Evolutionary conservation across 139 green algal species (phyloP), one percentile per base, ranked within the genome.

Genomic region (Ettlia oleoabundans): DNA sequence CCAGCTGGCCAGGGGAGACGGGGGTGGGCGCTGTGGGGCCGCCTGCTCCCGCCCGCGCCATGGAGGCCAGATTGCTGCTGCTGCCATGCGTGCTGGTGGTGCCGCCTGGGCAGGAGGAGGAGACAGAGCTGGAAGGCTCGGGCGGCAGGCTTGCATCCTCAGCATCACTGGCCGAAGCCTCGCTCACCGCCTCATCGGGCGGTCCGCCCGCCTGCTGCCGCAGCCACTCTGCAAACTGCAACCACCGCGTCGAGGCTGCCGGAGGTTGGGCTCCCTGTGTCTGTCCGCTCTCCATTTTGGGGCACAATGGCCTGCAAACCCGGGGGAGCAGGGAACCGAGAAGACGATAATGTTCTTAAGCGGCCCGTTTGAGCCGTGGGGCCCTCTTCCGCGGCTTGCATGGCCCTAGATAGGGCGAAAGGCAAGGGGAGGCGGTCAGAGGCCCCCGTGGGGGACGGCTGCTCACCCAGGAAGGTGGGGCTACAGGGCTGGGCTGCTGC

Each of bases 221-320:
- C 30, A 78, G 51, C 71, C 71, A 78, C 6, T 15, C 32, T 7
- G 71, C 71, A 66, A 78, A 78, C 32, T 18, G 28, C 47, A 78
- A 32, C 47, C 71, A 65, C 18, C 51, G 70, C 13, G 42, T 18
- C 6, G 71, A 24, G 33, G 32, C 32, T 24, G 21, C 30, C 22
- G 72, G n/a, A 47, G 32, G 21, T 51, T 35, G 41, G 21, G 33
- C 30, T 58, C 47, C 47, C 35, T 67, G 51, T 6, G 72, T 51
- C 33, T 51, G 72, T 4, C 51, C 52, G 22, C 72, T 51, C 72
- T 79, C 72, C 72, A 79, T 79, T 43, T 28, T n/a, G n/a, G n/a
- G n/a, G n/a, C n/a, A n/a, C n/a, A n/a, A n/a, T n/a, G n/a, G n/a
- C n/a, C n/a, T n/a, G n/a, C n/a, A n/a, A n/a, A n/a, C n/a, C n/a